Evolutionary conservation across 164 flowering plant species (phyloP).

Genomic region (Paratinospora sagittata): DNA sequence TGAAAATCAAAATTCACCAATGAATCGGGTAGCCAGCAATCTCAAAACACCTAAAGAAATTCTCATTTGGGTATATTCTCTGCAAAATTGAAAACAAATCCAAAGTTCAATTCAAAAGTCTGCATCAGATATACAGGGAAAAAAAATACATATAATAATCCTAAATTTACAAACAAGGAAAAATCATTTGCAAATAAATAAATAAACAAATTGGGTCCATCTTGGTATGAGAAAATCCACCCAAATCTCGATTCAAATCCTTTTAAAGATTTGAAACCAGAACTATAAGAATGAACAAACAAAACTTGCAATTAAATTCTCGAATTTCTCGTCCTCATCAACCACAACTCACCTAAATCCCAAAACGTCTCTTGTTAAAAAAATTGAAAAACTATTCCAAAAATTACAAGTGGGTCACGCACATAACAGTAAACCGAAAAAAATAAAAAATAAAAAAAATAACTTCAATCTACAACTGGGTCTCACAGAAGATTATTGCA

Average conservation of each 20-base stretch:
- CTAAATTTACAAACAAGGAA: conserved; percentile 3
- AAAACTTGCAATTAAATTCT: conserved; percentile 1
- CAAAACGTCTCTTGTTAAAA: not conserved
- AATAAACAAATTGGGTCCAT: not conserved
- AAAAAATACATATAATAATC: not conserved
- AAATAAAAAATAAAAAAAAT: not conserved
- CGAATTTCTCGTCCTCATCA: not conserved
- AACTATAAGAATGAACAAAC: not conserved
- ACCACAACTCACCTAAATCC: not conserved
- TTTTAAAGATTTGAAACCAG: not conserved
- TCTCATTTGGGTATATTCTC: conserved; percentile 5
- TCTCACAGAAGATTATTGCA: no score
- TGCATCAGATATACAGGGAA: conserved; percentile 8
- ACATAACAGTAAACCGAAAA: conserved; percentile 9
- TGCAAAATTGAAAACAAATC: conserved; percentile 5
- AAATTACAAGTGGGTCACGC: conserved; percentile 16
- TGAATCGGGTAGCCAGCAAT: not conserved
- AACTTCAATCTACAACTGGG: conserved; percentile 9
- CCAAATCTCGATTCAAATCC: conserved; percentile 4
- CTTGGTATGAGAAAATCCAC: not conserved
- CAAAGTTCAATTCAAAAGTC: not conserved
- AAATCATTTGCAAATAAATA: not conserved
- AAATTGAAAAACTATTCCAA: not conserved
- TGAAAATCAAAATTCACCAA: not conserved
- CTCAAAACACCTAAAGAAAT: conserved; percentile 7